phyloP scores from a whole-genome alignment of 129 eudicot species.

The Artemisia annua region DNA sequence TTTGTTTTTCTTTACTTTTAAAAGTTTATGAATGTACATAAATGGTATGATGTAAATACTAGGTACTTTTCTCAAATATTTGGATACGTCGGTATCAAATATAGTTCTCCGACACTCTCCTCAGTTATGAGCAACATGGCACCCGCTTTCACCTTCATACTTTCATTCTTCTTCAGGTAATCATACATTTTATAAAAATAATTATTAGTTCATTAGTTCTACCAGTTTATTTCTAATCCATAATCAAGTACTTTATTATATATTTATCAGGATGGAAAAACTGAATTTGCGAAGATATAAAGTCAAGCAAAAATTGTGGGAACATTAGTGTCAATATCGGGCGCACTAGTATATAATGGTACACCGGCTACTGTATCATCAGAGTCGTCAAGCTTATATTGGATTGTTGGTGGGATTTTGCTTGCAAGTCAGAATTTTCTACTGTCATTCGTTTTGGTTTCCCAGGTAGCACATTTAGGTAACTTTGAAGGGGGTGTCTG shows the following conservation, averaged over 20 bases:
- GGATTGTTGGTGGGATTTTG: constrained; percentile 44
- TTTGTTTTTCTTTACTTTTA: not conserved
- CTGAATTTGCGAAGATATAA: constrained; percentile 24
- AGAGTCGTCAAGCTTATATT: constrained; percentile 28
- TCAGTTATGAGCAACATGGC: constrained; percentile 60
- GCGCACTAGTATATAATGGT: constrained; percentile 44
- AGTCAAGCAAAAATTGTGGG: constrained; percentile 44
- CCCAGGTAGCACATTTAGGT: constrained; percentile 26
- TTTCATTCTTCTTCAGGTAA: constrained; percentile 58
- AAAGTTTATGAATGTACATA: not conserved
- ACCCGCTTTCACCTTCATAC: constrained; percentile 62
- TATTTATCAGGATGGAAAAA: constrained; percentile 34
- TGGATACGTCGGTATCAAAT: constrained; percentile 39
- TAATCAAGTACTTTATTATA: not conserved
- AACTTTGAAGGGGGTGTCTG: too few relatives aligned
- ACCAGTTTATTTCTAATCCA: too few relatives aligned
- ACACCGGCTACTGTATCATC: constrained; percentile 10
- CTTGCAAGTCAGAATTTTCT: constrained; percentile 34
- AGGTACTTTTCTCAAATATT: constrained; percentile 35
- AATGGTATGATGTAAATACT: constrained; percentile 12
- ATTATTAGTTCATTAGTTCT: not conserved
- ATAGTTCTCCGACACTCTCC: constrained; percentile 63
- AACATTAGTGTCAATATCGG: constrained; percentile 37
- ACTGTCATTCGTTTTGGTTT: constrained; percentile 31
- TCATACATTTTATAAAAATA: not conserved